A percentile compares a stretch with the other conserved stretches of the same genome.
Evolutionary conservation across 768 basidiomycete species (phyloP).

Genomic region (Macrolepiota fuliginosa): DNA sequence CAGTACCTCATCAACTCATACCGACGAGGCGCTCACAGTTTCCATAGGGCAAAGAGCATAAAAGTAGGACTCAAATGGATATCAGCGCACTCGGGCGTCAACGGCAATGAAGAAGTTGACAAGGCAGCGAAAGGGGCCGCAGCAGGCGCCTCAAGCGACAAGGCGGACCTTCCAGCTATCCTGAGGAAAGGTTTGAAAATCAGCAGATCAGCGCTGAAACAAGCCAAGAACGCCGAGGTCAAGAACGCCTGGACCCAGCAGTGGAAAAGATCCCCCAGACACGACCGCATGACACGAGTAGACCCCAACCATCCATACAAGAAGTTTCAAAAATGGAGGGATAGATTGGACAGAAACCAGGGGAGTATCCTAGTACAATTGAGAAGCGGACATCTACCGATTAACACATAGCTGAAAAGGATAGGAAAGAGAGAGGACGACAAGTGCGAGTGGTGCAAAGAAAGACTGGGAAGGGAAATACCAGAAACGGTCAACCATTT

Average conservation of each 20-base stretch:
- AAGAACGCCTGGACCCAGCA: constrained; percentile 6
- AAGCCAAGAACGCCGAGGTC: constrained; percentile 10
- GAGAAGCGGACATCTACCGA: constrained; percentile 25
- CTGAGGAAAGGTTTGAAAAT: constrained; percentile 4
- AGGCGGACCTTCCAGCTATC: constrained; percentile 7
- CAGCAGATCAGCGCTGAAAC: constrained; percentile 19
- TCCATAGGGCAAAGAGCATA: neutral
- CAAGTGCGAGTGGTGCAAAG: constrained; percentile 2
- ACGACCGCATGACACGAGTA: neutral
- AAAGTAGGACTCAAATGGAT: constrained; percentile 21
- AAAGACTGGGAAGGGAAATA: too few relatives aligned
- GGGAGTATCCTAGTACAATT: constrained; percentile 23
- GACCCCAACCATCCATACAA: constrained; percentile 17
- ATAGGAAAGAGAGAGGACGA: neutral
- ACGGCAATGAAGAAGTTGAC: constrained; percentile 20
- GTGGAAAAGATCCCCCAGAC: constrained; percentile 14
- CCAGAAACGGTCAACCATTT: constrained; percentile 11
- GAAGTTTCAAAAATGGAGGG: constrained; percentile 9
- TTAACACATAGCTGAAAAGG: constrained; percentile 18
- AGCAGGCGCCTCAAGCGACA: constrained; percentile 17
- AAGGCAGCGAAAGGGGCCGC: constrained; percentile 23
- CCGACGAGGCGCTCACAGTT: neutral
- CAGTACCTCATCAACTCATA: constrained; percentile 12
- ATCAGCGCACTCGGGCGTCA: constrained; percentile 22
- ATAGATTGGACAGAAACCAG: constrained; percentile 5